Percentiles rank a stretch among this genome's conserved stretches.
These are phyloP conservation scores for Paramecium pentaurelia DNA, from an alignment of 73 alveolate species.

Conservation along the genomic window DNA sequence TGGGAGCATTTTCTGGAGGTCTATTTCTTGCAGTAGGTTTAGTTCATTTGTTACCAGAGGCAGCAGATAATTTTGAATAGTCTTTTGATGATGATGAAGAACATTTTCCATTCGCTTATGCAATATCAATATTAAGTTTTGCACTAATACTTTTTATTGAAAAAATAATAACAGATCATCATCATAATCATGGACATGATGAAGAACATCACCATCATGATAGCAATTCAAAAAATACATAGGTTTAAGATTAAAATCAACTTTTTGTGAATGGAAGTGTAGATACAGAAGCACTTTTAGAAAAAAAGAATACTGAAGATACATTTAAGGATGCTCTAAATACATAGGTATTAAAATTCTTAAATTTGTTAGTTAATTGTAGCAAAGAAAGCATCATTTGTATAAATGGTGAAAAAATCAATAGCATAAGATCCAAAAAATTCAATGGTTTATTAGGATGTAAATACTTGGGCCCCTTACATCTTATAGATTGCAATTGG, in stretches of 20 bases:
- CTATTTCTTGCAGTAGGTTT: constrained; percentile 78
- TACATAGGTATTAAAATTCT: constrained; percentile 59
- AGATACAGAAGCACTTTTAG: constrained; percentile 4
- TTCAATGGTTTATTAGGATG: background rate
- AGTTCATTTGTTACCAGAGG: constrained; percentile 81
- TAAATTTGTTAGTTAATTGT: constrained; percentile 4
- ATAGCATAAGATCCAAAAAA: constrained; percentile 27
- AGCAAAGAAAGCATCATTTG: constrained; percentile 69
- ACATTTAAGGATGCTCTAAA: constrained; percentile 71
- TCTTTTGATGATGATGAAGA: constrained; percentile 60
- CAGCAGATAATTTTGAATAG: constrained; percentile 71
- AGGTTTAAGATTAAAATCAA: constrained; percentile 43
- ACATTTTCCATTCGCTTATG: constrained; percentile 69
- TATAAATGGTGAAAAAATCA: constrained; percentile 33
- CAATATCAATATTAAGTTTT: constrained; percentile 73
- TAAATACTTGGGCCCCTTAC: constrained; percentile 74
- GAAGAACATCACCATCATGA: constrained; percentile 6
- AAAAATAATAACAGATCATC: constrained; percentile 80
- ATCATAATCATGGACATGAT: constrained; percentile 64
- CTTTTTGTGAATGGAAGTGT: constrained; percentile 47
- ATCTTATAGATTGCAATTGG: constrained; percentile 84
- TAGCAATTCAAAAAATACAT: constrained; percentile 6
- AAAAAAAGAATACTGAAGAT: constrained; percentile 66
- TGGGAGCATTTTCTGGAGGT: constrained; percentile 86
- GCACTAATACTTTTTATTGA: constrained; percentile 76